Conservation (phyloP, 805 yeast species). For the Spencermartinsiella europaea region DNA sequence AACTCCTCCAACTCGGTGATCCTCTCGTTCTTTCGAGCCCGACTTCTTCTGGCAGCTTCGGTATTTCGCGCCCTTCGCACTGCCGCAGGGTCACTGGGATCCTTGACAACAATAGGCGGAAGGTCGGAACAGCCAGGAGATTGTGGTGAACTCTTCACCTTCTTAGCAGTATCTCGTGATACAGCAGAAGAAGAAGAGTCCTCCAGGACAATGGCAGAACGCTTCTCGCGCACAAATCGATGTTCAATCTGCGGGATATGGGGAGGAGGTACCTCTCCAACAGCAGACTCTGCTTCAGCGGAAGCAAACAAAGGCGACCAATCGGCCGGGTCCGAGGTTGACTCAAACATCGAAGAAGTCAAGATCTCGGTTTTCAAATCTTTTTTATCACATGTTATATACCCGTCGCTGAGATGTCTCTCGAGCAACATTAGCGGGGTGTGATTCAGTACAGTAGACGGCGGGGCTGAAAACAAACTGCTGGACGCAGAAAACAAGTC, state of each 20-base stretch:
- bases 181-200: conserved; percentile 1
- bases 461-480: background rate
- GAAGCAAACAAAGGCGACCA: conserved; percentile 16
- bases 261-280: background rate
- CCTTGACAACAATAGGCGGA: conserved; percentile 54
- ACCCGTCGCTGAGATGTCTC: background rate
- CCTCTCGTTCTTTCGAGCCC: conserved; percentile 88
- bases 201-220: conserved; percentile 17
- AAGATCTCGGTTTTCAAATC: conserved; percentile 1
- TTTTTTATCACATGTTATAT: too few species aligned
- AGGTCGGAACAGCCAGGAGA: too few species aligned
- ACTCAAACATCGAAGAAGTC: conserved; percentile 8
- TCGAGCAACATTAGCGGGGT: background rate
- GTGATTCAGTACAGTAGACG: background rate
- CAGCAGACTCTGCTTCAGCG: conserved; percentile 4
- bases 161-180: conserved; percentile 1
- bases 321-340: conserved; percentile 9
- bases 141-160: conserved; percentile 19
- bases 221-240: conserved; percentile 11
- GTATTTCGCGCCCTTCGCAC: conserved; percentile 83
- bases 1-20: conserved; percentile 75
- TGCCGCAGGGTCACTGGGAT: conserved; percentile 56
- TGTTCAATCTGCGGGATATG: conserved; percentile 4
- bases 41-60: conserved; percentile 90
- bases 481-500: background rate